Percentiles rank a stretch among this genome's conserved stretches.
These are phyloP conservation scores for Millerozyma acaciae DNA, from an alignment of 805 yeast species.

Conservation along the genomic window DNA sequence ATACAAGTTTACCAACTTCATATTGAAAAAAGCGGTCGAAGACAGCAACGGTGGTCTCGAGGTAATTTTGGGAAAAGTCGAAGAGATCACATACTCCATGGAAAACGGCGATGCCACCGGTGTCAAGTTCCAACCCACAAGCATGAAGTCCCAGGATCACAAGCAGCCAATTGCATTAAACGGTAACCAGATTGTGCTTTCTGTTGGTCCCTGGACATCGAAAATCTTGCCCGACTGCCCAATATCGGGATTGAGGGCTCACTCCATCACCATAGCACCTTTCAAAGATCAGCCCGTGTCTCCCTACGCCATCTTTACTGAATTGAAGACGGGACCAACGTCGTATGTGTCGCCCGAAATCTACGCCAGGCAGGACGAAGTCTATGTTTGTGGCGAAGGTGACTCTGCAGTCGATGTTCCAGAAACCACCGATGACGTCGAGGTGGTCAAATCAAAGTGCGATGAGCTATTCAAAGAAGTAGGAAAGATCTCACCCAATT, in stretches of 20 bases:
- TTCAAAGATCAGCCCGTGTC: conserved; percentile 65
- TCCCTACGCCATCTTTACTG: conserved; percentile 93
- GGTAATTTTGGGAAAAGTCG: conserved; percentile 79
- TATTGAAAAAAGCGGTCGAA: conserved; percentile 75
- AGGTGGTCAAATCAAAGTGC: conserved; percentile 81
- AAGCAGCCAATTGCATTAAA: conserved; percentile 39
- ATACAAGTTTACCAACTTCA: conserved; percentile 81
- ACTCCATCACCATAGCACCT: conserved; percentile 88
- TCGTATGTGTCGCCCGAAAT: conserved; percentile 87
- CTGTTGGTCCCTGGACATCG: conserved; percentile 98
- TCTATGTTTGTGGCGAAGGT: conserved; percentile 96
- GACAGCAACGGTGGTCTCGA: conserved; percentile 69
- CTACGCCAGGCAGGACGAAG: conserved; percentile 93
- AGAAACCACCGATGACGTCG: conserved; percentile 90
- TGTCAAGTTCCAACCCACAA: conserved; percentile 54
- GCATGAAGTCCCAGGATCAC: conserved; percentile 25
- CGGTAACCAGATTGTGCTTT: conserved; percentile 76
- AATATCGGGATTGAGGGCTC: conserved; percentile 89
- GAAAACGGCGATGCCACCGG: conserved; percentile 69
- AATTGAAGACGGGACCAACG: conserved; percentile 63
- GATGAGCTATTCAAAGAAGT: conserved; percentile 82
- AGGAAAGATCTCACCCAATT: conserved; percentile 64
- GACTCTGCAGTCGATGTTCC: conserved; percentile 88
- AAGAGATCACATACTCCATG: conserved; percentile 57
- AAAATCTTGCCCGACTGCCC: conserved; percentile 89